A percentile compares a stretch with the other conserved stretches of the same genome.
phyloP scores from a whole-genome alignment of 148 eudicot species.

The Fallopia convolvulus region DNA sequence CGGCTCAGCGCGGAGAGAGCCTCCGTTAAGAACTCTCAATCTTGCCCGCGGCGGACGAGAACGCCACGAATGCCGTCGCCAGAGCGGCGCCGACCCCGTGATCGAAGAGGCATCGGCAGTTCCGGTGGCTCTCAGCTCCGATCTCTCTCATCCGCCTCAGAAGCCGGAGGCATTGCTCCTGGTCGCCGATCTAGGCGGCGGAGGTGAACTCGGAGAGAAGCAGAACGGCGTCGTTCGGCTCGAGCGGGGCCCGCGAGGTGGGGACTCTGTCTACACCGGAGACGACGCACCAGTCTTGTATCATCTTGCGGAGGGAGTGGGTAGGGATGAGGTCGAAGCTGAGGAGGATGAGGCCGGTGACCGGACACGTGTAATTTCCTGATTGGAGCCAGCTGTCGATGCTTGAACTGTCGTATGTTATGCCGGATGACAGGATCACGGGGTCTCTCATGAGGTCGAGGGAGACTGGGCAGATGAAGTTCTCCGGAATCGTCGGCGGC shows the following conservation, averaged over 20 bases:
- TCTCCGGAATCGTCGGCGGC: conserved; percentile 2
- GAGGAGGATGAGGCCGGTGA: background rate
- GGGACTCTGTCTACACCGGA: conserved; percentile 12
- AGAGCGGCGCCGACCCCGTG: conserved; percentile 3
- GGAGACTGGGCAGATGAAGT: conserved; percentile 15
- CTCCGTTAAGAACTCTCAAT: background rate
- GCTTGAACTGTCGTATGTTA: conserved; percentile 15
- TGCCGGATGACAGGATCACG: conserved; percentile 11
- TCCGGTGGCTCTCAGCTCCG: conserved; percentile 2
- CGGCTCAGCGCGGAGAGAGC: conserved; percentile 6
- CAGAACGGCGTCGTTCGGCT: background rate
- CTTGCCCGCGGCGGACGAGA: background rate
- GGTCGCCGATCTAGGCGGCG: background rate
- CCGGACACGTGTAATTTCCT: conserved; percentile 12
- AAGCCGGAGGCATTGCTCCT: background rate
- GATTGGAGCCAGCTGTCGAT: conserved; percentile 15
- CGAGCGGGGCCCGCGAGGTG: conserved; percentile 11
- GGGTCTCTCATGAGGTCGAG: conserved; percentile 17
- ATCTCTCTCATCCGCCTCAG: conserved; percentile 3
- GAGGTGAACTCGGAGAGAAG: conserved; percentile 1
- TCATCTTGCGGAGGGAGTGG: conserved; percentile 12
- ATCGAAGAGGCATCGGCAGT: conserved; percentile 4
- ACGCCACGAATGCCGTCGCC: background rate
- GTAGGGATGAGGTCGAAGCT: conserved; percentile 11
- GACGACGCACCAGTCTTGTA: conserved; percentile 13